Percentiles rank a stretch among this genome's conserved stretches.
These are phyloP conservation scores for Tremella yokohamensis DNA, from an alignment of 768 basidiomycete genomes.

Conservation along the genomic window DNA sequence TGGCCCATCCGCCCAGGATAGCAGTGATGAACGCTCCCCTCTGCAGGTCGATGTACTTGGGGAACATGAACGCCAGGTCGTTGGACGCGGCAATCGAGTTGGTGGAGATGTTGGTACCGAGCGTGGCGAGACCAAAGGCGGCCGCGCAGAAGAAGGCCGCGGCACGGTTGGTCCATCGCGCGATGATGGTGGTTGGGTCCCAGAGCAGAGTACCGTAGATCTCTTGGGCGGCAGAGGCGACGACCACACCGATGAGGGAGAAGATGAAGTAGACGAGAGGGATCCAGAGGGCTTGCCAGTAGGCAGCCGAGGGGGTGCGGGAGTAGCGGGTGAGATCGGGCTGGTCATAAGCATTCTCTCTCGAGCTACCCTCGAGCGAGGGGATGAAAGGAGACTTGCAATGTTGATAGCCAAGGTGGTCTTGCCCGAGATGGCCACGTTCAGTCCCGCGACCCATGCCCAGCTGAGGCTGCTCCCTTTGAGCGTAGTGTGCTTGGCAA, in stretches of 20 bases:
- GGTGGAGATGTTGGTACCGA: constrained; percentile 69
- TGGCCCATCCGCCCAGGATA: constrained; percentile 74
- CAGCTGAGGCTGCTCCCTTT: constrained; percentile 62
- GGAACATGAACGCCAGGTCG: constrained; percentile 75
- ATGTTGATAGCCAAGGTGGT: constrained; percentile 55
- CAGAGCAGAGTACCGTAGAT: constrained; percentile 66
- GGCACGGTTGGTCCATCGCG: constrained; percentile 73
- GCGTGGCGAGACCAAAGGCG: constrained; percentile 67
- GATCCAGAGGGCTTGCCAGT: constrained; percentile 69
- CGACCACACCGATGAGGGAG: constrained; percentile 75
- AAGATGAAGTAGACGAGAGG: constrained; percentile 71
- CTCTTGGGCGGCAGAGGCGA: constrained; percentile 69
- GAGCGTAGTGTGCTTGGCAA: constrained; percentile 57
- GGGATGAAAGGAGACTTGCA: constrained; percentile 51
- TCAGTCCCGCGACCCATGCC: constrained; percentile 74
- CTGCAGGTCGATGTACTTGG: constrained; percentile 72
- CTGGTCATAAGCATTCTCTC: constrained; percentile 4
- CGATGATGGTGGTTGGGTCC: constrained; percentile 74
- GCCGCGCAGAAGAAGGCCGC: constrained; percentile 79
- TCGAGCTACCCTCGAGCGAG: background rate
- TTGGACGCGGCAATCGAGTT: constrained; percentile 75
- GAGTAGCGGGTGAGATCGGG: constrained; percentile 88
- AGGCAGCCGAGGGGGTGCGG: constrained; percentile 48
- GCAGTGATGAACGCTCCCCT: constrained; percentile 72
- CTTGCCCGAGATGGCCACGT: constrained; percentile 72